phyloP scores from a whole-genome alignment of 23 red algal genomes.

The Gracilaria gracilis region DNA sequence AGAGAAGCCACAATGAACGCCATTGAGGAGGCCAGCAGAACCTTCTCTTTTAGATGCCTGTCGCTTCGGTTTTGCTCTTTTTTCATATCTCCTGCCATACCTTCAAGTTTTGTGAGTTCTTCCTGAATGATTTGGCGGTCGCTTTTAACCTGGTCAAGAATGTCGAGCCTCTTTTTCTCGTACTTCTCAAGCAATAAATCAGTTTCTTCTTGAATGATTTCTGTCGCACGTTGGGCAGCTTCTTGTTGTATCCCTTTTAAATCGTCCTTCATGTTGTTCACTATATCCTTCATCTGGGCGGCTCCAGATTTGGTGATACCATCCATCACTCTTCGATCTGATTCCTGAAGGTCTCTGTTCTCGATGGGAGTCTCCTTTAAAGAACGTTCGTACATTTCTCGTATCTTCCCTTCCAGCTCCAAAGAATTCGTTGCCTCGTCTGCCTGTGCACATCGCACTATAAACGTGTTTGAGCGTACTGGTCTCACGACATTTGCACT shows the following conservation, averaged over 20 bases:
- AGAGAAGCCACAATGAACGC: slow-evolving; percentile 28
- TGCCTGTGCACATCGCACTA: neutral
- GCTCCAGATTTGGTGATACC: slow-evolving; percentile 11
- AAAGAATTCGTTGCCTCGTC: neutral
- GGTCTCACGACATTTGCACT: neutral
- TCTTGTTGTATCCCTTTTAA: slow-evolving; percentile 7
- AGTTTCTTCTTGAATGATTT: slow-evolving; percentile 27
- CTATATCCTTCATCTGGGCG: slow-evolving; percentile 24
- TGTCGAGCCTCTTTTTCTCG: slow-evolving; percentile 14
- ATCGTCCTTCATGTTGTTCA: slow-evolving; percentile 8
- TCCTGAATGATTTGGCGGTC: slow-evolving; percentile 21
- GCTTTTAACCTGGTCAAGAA: neutral
- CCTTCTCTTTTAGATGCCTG: neutral
- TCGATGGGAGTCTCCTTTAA: neutral
- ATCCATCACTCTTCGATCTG: neutral
- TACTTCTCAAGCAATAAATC: slow-evolving; percentile 24
- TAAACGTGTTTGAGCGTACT: neutral
- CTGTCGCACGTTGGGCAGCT: neutral
- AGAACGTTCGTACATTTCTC: slow-evolving; percentile 15
- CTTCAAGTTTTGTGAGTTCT: slow-evolving; percentile 25
- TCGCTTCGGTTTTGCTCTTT: neutral
- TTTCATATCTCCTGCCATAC: slow-evolving; percentile 1
- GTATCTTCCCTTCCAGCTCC: slow-evolving; percentile 1
- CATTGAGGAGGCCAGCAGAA: slow-evolving; percentile 6
- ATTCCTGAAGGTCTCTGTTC: neutral